phyloP scores from a whole-genome alignment of 371 early-diverging fungal species.

The Thermomucor indicae-seudaticae region DNA sequence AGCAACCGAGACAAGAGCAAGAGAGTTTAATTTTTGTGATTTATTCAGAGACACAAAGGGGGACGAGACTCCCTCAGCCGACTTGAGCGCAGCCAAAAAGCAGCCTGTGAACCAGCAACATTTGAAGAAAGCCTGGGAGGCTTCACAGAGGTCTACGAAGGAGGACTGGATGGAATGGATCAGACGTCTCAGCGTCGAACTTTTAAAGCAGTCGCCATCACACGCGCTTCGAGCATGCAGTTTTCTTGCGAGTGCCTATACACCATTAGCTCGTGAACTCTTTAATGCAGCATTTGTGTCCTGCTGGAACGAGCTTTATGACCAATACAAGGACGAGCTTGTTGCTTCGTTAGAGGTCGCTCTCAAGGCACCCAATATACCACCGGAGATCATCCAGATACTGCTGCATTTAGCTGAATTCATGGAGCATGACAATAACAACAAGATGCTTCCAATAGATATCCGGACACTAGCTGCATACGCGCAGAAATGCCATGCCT shows the following conservation, averaged over 20 bases:
- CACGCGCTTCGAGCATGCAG: constrained; percentile 93
- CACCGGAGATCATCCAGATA: constrained; percentile 90
- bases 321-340: constrained; percentile 90
- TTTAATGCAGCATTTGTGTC: constrained; percentile 98
- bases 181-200: constrained; percentile 82
- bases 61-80: constrained; percentile 53
- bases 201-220: constrained; percentile 95
- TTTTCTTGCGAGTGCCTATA: constrained; percentile 76
- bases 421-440: constrained; percentile 98
- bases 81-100: constrained; percentile 53
- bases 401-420: constrained; percentile 95
- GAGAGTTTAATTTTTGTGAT: too few species aligned
- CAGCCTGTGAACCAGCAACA: constrained; percentile 86
- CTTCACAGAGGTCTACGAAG: constrained; percentile 83
- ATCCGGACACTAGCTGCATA: constrained; percentile 86
- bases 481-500: constrained; percentile 93
- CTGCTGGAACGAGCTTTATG: constrained; percentile 92
- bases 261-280: constrained; percentile 84
- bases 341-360: constrained; percentile 85
- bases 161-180: constrained; percentile 99
- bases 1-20: too few species aligned
- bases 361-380: constrained; percentile 78
- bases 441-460: constrained; percentile 92
- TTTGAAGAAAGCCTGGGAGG: constrained; percentile 92
- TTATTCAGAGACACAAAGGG: constrained; percentile 29